phyloP scores from a whole-genome alignment of 2,329 filamentous ascomycete species.

The Aspergillus pseudoterreus region DNA sequence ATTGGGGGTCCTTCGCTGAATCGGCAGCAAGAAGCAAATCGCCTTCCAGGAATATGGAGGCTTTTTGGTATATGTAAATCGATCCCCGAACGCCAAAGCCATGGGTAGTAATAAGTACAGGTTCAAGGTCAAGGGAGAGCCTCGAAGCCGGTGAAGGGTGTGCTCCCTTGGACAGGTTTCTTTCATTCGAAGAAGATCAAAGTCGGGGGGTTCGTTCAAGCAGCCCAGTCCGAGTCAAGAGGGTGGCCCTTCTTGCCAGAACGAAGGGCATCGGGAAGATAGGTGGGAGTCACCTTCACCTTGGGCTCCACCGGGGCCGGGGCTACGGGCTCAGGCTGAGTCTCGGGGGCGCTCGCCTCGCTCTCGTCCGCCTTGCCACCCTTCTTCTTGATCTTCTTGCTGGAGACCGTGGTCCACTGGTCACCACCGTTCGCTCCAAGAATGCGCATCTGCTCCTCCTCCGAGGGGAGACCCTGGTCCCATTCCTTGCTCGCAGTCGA shows the following conservation, averaged over 20 bases:
- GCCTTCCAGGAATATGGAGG: constrained; percentile 14
- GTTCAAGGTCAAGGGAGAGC: constrained; percentile 14
- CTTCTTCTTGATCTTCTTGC: constrained; percentile 55
- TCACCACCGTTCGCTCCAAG: constrained; percentile 47
- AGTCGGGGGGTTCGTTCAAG: constrained; percentile 18
- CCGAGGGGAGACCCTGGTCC: constrained; percentile 51
- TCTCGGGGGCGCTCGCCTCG: constrained; percentile 41
- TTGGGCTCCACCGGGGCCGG: constrained; percentile 29
- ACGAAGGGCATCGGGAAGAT: constrained; percentile 30
- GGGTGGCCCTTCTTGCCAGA: constrained; percentile 39
- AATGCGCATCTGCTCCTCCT: constrained; percentile 59
- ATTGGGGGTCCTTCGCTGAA: constrained; percentile 7
- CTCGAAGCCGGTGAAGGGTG: background rate
- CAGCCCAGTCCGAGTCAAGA: constrained; percentile 44
- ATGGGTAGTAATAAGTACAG: constrained; percentile 32
- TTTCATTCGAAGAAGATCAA: background rate
- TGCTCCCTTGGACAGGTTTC: background rate
- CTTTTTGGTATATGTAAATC: constrained; percentile 25
- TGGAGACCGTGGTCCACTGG: constrained; percentile 60
- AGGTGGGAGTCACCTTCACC: constrained; percentile 33
- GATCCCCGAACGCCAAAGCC: constrained; percentile 31
- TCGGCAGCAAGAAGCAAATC: constrained; percentile 16
- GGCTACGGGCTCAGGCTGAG: constrained; percentile 21
- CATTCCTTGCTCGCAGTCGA: constrained; percentile 33
- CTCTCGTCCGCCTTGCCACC: constrained; percentile 40